Percentiles rank a stretch among this genome's conserved stretches.
These are phyloP conservation scores for Irpex lacteus DNA, from an alignment of 1,284 basidiomycete species.

Conservation along the genomic window DNA sequence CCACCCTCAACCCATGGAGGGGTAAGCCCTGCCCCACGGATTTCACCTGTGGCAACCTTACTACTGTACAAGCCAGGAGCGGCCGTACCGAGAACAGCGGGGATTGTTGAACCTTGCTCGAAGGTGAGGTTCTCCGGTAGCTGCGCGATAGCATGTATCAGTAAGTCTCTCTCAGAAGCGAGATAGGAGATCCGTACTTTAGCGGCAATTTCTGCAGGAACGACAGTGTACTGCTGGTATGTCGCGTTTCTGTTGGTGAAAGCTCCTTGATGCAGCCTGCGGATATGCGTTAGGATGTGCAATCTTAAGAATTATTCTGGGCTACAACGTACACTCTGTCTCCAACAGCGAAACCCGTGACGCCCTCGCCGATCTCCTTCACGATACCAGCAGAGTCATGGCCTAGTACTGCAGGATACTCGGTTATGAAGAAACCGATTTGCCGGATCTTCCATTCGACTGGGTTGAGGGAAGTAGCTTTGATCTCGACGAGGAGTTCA, in stretches of 20 bases:
- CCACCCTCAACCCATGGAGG: constrained; percentile 20
- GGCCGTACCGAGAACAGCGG: constrained; percentile 20
- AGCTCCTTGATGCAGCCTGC: constrained; percentile 17
- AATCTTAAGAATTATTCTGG: not conserved
- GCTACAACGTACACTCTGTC: constrained; percentile 51
- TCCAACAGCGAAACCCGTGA: constrained; percentile 48
- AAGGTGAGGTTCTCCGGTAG: constrained; percentile 20
- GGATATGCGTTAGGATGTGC: not conserved
- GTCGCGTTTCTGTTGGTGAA: constrained; percentile 13
- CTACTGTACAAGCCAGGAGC: constrained; percentile 13
- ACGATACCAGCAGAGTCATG: constrained; percentile 59
- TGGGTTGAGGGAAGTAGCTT: constrained; percentile 27
- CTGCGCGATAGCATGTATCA: constrained; percentile 3
- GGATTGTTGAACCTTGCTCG: constrained; percentile 22
- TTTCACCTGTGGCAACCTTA: not conserved
- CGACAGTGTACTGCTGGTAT: constrained; percentile 24
- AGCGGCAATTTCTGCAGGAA: constrained; percentile 11
- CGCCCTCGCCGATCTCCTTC: constrained; percentile 49
- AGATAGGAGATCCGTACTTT: constrained; percentile 14
- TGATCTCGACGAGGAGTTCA: constrained; percentile 32
- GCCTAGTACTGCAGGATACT: constrained; percentile 48
- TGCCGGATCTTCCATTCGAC: constrained; percentile 37
- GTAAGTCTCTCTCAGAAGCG: not conserved
- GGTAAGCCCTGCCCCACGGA: constrained; percentile 14
- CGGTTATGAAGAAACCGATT: constrained; percentile 30